Base-by-base conservation (phyloP, 2,329 filamentous ascomycete genomes). In the Clonostachys chloroleuca region DNA sequence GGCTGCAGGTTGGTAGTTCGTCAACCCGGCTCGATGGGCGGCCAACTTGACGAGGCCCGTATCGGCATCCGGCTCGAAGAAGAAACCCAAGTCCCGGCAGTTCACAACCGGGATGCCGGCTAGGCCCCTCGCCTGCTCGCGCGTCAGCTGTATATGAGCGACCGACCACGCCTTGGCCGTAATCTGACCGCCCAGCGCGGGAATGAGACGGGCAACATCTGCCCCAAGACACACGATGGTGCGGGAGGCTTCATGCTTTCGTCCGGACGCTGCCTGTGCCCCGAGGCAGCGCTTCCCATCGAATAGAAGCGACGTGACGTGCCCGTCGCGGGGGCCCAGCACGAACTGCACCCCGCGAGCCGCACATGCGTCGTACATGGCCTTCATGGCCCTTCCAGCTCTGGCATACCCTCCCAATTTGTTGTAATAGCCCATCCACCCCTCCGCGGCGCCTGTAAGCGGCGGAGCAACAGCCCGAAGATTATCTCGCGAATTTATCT, bases 11-110 rank as follows among this genome's bases (percentile, higher is more conserved):
- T 61, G 41, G 17, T 56, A 46, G 5, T 57, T 65, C 49, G 80
- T 74, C 10, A 74, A 81, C 0, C 80, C 82, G 1, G 73, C 77
- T 2, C 79, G 78, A 59, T 78, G 71, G 0, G 79, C 78, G 52
- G 79, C 84, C 12, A 86, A 56, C 61, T 86, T 85, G 40, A 85
- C 61, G 5, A 83, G 59, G 18, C 73, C 72, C 0, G 80, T 83
- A 50, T 71, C 68, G 0, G 70, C 74, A 52, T 85, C 81, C 0
- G 82, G 81, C 59, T 85, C 82, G 48, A 85, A 85, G 62, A 83
- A 81, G 66, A 85, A 85, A 0, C 81, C 81, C 0, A 84, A 63
- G 50, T 85, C 81, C 3, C 81, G 73, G 2, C 75, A 74, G 45
- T 83, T 81, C 1, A 75, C 80, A 0, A 83, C 77, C 0, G 82